A percentile compares a stretch with the other conserved stretches of the same genome.
Conservation (phyloP, 202 grass and related monocot genomes). For the Setaria italica region DNA sequence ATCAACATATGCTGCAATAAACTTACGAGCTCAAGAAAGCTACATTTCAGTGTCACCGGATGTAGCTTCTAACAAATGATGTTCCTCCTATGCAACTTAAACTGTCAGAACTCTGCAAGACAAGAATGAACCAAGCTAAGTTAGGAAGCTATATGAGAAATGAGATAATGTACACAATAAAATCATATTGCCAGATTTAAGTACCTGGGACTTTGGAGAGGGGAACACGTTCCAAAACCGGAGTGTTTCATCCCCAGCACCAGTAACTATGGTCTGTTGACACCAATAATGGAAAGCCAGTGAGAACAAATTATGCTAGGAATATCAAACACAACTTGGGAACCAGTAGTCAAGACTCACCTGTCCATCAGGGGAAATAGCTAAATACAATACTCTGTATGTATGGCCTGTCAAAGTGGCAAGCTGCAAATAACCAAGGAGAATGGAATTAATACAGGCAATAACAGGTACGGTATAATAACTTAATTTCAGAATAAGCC, state of each 20-base stretch:
- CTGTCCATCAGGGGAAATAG: conserved; percentile 97
- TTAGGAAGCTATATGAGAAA: background rate
- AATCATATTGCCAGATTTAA: background rate
- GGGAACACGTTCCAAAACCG: conserved; percentile 99
- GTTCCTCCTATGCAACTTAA: conserved; percentile 88
- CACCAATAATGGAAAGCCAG: conserved; percentile 12
- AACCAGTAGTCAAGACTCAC: conserved; percentile 44
- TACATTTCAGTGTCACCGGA: conserved; percentile 66
- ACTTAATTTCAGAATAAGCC: background rate
- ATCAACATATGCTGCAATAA: conserved; percentile 34
- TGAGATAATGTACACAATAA: background rate
- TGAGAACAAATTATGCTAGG: conserved; percentile 25
- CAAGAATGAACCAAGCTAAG: conserved; percentile 22
- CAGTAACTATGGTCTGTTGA: conserved; percentile 94
- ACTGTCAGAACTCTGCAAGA: conserved; percentile 70
- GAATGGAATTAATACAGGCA: conserved; percentile 30
- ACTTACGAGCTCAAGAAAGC: conserved; percentile 1
- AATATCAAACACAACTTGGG: conserved; percentile 13
- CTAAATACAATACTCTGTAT: conserved; percentile 89
- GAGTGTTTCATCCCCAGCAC: conserved; percentile 94
- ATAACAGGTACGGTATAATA: background rate
- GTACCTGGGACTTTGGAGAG: conserved; percentile 91
- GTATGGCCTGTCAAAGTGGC: conserved; percentile 93
- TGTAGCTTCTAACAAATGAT: conserved; percentile 90
- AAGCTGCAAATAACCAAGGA: conserved; percentile 62